Evolutionary conservation across 495 filamentous ascomycete species (phyloP).

Genomic region (Neurospora sp.): DNA sequence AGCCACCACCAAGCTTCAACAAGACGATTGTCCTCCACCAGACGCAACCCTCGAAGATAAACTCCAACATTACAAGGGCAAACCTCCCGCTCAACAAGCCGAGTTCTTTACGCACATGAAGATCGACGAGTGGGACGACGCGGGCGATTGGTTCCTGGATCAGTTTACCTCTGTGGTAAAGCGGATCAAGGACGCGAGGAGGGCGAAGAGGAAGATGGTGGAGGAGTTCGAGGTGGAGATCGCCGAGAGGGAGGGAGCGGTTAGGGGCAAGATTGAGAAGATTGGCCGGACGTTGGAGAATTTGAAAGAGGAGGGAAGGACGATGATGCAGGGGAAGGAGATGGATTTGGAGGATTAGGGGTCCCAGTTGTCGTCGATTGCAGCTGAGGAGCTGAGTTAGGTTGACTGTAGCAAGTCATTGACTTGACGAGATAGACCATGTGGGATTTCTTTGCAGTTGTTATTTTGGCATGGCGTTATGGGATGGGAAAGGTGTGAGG

Average conservation of each 20-base stretch:
- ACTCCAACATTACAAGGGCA: constrained; percentile 30
- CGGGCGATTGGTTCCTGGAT: constrained; percentile 69
- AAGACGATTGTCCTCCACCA: constrained; percentile 1
- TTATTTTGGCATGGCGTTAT: background rate
- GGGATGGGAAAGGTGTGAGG: background rate
- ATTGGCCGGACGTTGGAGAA: constrained; percentile 44
- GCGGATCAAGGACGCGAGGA: constrained; percentile 53
- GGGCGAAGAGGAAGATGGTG: constrained; percentile 53
- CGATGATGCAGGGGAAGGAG: constrained; percentile 46
- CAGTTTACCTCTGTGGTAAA: constrained; percentile 53
- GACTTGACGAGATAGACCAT: background rate
- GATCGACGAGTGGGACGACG: constrained; percentile 69
- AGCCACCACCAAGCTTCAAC: background rate
- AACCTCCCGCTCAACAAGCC: constrained; percentile 39
- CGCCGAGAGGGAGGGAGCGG: constrained; percentile 37
- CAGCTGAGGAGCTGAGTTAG: background rate
- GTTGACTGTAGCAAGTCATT: background rate
- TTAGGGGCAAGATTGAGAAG: constrained; percentile 42
- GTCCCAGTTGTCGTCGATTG: background rate
- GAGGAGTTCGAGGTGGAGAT: constrained; percentile 60
- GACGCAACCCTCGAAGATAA: constrained; percentile 26
- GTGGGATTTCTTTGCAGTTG: background rate
- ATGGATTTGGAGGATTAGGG: constrained; percentile 24
- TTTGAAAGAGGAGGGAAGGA: constrained; percentile 43
- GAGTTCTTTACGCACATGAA: constrained; percentile 54